A percentile compares a stretch with the other conserved stretches of the same genome.
Conservation (phyloP, 2,329 filamentous ascomycete genomes). For the Dothistroma septosporum region DNA sequence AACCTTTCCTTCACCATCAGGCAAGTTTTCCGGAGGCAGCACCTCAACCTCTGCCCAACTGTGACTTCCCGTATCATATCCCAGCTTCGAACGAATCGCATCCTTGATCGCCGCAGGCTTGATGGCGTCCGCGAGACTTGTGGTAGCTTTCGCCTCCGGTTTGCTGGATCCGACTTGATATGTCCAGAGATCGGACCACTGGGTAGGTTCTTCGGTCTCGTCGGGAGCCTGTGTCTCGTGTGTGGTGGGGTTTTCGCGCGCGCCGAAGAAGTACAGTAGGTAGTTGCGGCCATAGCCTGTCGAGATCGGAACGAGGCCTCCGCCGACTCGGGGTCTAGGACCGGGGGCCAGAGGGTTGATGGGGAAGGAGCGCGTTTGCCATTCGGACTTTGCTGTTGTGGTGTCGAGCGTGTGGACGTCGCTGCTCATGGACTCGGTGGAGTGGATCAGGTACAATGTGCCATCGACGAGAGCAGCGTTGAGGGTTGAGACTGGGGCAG, state of each 20-base stretch:
- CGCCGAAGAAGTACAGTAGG: slow-evolving; percentile 43
- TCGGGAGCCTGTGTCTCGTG: slow-evolving; percentile 19
- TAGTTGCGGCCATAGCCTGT: slow-evolving; percentile 46
- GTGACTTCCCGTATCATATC: slow-evolving; percentile 39
- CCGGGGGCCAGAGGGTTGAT: slow-evolving; percentile 44
- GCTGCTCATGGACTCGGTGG: slow-evolving; percentile 31
- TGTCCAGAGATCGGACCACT: slow-evolving; percentile 43
- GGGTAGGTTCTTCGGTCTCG: slow-evolving; percentile 20
- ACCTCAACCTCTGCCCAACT: slow-evolving; percentile 44
- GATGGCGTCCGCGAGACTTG: slow-evolving; percentile 29
- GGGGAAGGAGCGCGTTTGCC: slow-evolving; percentile 41
- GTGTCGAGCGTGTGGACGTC: slow-evolving; percentile 28
- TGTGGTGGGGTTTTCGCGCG: slow-evolving; percentile 17
- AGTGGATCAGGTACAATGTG: slow-evolving; percentile 40
- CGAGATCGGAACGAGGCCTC: slow-evolving; percentile 39
- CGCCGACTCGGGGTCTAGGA: slow-evolving; percentile 38
- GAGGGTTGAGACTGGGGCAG: slow-evolving; percentile 29
- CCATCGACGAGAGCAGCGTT: slow-evolving; percentile 38
- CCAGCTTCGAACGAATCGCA: slow-evolving; percentile 39
- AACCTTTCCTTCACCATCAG: slow-evolving; percentile 39
- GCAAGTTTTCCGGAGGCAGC: slow-evolving; percentile 32
- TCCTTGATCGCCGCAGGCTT: slow-evolving; percentile 46
- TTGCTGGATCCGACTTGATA: slow-evolving; percentile 41
- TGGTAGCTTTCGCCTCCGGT: slow-evolving; percentile 26
- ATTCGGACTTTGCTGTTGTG: slow-evolving; percentile 30